Base-by-base conservation (phyloP, 768 basidiomycete species). In the Kwoniella europaea region DNA sequence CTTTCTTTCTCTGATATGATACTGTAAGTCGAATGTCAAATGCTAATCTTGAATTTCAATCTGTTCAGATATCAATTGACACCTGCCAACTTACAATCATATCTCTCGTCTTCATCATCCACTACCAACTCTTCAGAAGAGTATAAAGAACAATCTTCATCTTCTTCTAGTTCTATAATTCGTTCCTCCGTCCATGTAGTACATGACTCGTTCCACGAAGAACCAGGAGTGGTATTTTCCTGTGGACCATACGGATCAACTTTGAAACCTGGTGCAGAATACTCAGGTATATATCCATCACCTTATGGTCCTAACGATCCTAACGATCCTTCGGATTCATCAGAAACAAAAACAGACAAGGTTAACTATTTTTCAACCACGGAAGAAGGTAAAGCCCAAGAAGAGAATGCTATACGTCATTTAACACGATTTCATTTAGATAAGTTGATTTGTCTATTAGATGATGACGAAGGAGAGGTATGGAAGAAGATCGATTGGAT, bases 231-330 rank as follows among this genome's bases (percentile, higher is more conserved):
- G 44, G 90, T 88, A 2, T 85, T 94, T 4, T 92, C 90, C 5
- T 83, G 92, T 35, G 92, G 92, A 18, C 89, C 91, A 0, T 92
- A 88, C 75, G 91, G 92, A 46, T 90, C 90, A 1, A 89, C 87
- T 4, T 84, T 91, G 16, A 79, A 81, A 7, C 88, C 89, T 0
- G 82, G 83, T 20, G 87, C 90, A 64, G 92, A 93, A 78, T 92
- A 90, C 76, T 86, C 87, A 69, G 92, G 91, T 7, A 85, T 87
- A 72, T 93, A 92, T 77, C 92, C 92, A 1, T 89, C 90, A 0
- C 91, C 91, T 0, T 92, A 87, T 75, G 91, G 91, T 1, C 91
- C 91, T 10, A 27, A 10, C 42, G 42, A 27, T 1, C 91, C 91
- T 10, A 27, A 10, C 42, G 42, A 27, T 6, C 4, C 46, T 18